These are phyloP conservation scores for Scedosporium dehoogii DNA, from an alignment of 2,329 filamentous ascomycete genomes.

Conservation along the genomic window DNA sequence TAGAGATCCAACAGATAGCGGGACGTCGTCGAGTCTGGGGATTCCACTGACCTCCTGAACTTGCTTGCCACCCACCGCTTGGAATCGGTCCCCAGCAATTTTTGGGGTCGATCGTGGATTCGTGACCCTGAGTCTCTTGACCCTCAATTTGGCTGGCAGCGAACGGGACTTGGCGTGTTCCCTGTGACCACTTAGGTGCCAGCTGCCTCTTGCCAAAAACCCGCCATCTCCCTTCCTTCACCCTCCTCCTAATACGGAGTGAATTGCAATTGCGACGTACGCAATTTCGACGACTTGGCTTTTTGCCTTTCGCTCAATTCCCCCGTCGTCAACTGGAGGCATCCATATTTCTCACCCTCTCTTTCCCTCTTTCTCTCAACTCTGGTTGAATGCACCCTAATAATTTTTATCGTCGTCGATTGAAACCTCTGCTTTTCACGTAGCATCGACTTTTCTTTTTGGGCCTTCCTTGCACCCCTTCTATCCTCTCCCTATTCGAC, in stretches of 20 bases:
- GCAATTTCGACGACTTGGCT: neutral
- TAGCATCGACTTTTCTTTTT: neutral
- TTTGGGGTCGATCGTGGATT: neutral
- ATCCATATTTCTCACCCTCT: neutral
- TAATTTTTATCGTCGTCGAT: neutral
- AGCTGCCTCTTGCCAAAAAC: neutral
- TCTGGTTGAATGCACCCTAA: neutral
- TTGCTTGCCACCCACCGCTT: neutral
- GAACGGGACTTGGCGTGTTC: neutral
- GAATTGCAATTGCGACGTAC: neutral
- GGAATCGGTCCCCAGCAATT: neutral
- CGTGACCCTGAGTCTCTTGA: neutral
- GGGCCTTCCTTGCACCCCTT: neutral
- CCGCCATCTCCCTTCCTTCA: neutral
- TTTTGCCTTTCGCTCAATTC: neutral
- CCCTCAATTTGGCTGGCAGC: neutral
- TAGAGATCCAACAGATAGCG: too few species aligned
- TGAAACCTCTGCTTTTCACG: neutral
- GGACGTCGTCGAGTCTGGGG: too few species aligned
- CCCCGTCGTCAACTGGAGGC: neutral
- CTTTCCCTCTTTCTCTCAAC: neutral
- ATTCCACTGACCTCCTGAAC: neutral
- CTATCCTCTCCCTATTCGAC: neutral
- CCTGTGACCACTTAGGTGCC: neutral
- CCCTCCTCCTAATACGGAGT: too few species aligned